Percentiles rank a stretch among this genome's conserved stretches.
Evolutionary conservation across 192 early-diverging fungal genomes (phyloP).

Genomic region (Gigaspora rosea): DNA sequence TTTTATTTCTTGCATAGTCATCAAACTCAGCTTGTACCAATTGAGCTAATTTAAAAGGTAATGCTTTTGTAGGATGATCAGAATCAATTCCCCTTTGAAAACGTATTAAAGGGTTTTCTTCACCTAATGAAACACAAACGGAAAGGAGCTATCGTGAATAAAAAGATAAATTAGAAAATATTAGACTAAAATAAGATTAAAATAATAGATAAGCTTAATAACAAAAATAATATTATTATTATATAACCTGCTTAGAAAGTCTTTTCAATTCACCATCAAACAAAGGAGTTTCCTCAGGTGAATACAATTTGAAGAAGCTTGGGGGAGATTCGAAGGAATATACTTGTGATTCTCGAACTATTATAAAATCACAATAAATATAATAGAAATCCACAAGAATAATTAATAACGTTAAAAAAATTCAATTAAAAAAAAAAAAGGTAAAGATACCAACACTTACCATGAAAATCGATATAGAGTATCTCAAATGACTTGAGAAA

Average conservation of each 20-base stretch:
- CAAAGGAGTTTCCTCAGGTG: conserved; percentile 48
- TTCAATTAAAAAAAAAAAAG: no score
- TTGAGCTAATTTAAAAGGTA: conserved; percentile 78
- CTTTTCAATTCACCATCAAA: conserved; percentile 51
- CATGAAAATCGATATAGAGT: conserved; percentile 80
- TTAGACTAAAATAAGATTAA: background rate
- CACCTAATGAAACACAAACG: conserved; percentile 80
- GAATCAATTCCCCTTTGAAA: conserved; percentile 74
- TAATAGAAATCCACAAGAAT: background rate
- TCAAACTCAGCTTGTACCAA: conserved; percentile 87
- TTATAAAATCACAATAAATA: background rate
- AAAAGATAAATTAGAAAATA: background rate
- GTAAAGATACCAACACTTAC: conserved; percentile 41
- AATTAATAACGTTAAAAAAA: background rate
- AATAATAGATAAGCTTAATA: background rate
- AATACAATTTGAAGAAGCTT: conserved; percentile 67
- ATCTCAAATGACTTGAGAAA: conserved; percentile 71
- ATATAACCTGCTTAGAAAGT: conserved; percentile 55
- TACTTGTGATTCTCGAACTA: conserved; percentile 63
- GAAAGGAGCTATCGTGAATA: conserved; percentile 68
- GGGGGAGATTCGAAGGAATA: conserved; percentile 73
- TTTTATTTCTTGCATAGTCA: conserved; percentile 67
- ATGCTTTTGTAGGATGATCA: conserved; percentile 63
- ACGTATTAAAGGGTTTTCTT: conserved; percentile 88
- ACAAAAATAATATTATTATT: background rate